Conservation (phyloP, 768 basidiomycete species). For the Lactifluus volemus region DNA sequence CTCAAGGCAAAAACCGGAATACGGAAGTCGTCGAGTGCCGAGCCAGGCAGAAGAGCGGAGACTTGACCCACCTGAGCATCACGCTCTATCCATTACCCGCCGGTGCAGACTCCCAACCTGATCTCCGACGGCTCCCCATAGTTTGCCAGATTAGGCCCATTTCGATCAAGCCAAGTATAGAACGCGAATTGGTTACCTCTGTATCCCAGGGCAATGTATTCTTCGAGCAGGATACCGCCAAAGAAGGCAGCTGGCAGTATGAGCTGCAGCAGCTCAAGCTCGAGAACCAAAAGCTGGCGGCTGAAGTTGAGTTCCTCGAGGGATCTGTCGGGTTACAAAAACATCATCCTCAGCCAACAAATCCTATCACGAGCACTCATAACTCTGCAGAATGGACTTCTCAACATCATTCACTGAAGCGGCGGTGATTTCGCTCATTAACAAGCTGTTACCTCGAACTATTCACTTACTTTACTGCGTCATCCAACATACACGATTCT, state of each 20-base stretch:
- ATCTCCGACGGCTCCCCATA: slow-evolving; percentile 9
- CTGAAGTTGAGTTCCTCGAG: slow-evolving; percentile 45
- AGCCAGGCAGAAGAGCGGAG: slow-evolving; percentile 10
- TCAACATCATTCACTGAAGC: slow-evolving; percentile 10
- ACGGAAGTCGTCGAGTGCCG: slow-evolving; percentile 12
- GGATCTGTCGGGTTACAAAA: slow-evolving; percentile 4
- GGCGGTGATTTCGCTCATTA: slow-evolving; percentile 2
- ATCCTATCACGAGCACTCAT: background rate
- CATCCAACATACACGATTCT: background rate
- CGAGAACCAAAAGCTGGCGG: slow-evolving; percentile 53
- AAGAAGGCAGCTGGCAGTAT: slow-evolving; percentile 87
- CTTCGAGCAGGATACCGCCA: slow-evolving; percentile 55
- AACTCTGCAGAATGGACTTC: slow-evolving; percentile 7
- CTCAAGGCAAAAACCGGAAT: slow-evolving; percentile 2
- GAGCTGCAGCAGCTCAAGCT: slow-evolving; percentile 79
- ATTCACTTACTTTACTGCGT: slow-evolving; percentile 5
- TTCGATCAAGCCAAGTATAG: slow-evolving; percentile 3
- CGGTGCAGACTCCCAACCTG: slow-evolving; percentile 10
- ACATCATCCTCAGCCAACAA: slow-evolving; percentile 9
- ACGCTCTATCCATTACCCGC: slow-evolving; percentile 16
- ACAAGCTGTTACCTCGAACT: background rate
- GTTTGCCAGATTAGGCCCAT: slow-evolving; percentile 24
- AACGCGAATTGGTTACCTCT: slow-evolving; percentile 8
- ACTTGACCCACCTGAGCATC: slow-evolving; percentile 3
- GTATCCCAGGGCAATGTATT: slow-evolving; percentile 44